Base-by-base conservation (phyloP, 78 protist species). In the Guillardia theta region DNA sequence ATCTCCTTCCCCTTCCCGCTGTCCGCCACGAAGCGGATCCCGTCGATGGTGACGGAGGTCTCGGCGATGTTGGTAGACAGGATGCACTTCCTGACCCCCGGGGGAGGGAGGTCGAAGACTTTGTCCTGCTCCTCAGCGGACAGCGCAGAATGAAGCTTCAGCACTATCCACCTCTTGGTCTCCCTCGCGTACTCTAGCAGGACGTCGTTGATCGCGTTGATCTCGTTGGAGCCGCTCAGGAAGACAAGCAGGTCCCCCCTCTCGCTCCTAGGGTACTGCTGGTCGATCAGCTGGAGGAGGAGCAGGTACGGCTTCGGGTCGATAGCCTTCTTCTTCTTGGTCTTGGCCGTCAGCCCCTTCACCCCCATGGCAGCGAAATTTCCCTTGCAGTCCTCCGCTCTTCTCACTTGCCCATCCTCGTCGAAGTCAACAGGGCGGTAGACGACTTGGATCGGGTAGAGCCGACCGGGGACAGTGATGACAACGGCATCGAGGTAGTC, bases 21-120 rank as follows among this genome's bases (percentile, higher is more conserved):
- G 92, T 96, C 97, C 4, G 88, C 64, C 43, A 96, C 97, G 54
- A 87, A 96, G 43, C 94, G 94, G 36, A 96, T 70, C 36, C 97
- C 97, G 76, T 96, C 97, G 88, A 96, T 94, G 24, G 97, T 96
- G 33, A 96, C 62, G 0, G 94, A 94, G 47, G 97, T 96, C 93
- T 96, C 97, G 0, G 97, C 97, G 44, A 96, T 94, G 88, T 96
- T 96, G 37, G 97, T 96, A 48, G 95, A 6, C 41, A 88, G 93
- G 12, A 88, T 48, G 53, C 48, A 27, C 87, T 93, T 93, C 4
- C 94, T 88, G 18, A 53, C 92, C 41, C 88, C 88, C 24, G 36
- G 48, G 8, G 88, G 94, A 33, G 94, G 45, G 22, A 39, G 33
- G 77, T 64, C 88, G 43, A 93, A 93, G 45, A 93, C 92, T 64